Conservation (phyloP, 2,329 filamentous ascomycete genomes). For the Epichloe sp. region DNA sequence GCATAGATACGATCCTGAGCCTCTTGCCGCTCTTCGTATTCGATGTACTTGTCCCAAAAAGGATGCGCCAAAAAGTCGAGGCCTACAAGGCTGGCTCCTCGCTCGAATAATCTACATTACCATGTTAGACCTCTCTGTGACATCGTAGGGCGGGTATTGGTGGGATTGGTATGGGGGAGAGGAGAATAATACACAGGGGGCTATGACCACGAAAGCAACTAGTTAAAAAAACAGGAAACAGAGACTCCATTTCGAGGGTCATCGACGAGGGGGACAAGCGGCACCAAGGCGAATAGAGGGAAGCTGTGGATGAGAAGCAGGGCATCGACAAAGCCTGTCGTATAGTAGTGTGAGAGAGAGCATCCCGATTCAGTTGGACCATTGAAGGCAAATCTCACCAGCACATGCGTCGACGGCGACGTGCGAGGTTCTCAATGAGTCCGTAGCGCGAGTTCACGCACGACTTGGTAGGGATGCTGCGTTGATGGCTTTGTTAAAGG, state of each 20-base stretch:
- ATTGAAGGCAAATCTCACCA: conserved; percentile 62
- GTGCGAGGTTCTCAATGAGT: conserved; percentile 19
- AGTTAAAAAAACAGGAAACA: conserved; percentile 28
- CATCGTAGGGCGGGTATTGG: background rate
- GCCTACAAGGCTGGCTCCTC: conserved; percentile 71
- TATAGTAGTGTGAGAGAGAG: conserved; percentile 52
- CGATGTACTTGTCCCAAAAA: conserved; percentile 98
- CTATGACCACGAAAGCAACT: conserved; percentile 37
- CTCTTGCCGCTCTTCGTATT: conserved; percentile 87
- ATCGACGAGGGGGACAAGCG: conserved; percentile 21
- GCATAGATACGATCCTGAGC: conserved; percentile 73
- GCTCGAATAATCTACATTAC: conserved; percentile 74
- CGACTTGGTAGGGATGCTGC: conserved; percentile 27
- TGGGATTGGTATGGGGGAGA: conserved; percentile 6
- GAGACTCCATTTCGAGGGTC: conserved; percentile 10
- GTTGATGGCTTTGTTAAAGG: conserved; percentile 45
- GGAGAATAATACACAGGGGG: conserved; percentile 45
- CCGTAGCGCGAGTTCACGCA: conserved; percentile 23
- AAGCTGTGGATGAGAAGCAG: conserved; percentile 25
- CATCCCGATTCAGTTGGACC: conserved; percentile 42
- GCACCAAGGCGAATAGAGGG: conserved; percentile 19
- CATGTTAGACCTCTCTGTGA: conserved; percentile 14
- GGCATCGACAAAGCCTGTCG: conserved; percentile 46
- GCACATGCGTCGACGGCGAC: conserved; percentile 27
- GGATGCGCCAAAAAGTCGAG: conserved; percentile 89